A percentile compares a stretch with the other conserved stretches of the same genome.
phyloP scores from a whole-genome alignment of 495 filamentous ascomycete genomes.

The Podospora pseudoanserina region DNA sequence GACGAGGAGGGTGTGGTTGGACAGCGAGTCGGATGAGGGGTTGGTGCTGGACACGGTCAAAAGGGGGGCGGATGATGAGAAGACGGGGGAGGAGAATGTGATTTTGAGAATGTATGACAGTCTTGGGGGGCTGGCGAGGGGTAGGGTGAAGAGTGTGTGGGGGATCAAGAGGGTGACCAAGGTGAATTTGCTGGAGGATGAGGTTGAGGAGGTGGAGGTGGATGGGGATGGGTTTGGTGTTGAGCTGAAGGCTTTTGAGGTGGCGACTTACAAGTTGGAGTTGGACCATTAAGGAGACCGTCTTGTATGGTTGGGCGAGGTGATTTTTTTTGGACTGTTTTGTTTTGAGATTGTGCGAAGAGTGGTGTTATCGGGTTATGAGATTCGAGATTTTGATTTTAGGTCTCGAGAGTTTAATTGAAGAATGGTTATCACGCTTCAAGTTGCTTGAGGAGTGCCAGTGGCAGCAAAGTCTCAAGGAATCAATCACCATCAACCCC shows the following conservation, averaged over 20 bases:
- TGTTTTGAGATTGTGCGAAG: too few relatives aligned
- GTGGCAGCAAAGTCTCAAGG: too few relatives aligned
- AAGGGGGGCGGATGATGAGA: slow-evolving; percentile 90
- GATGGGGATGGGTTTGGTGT: slow-evolving; percentile 55
- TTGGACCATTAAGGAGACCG: slow-evolving; percentile 35
- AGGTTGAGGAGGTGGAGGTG: slow-evolving; percentile 60
- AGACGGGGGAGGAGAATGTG: slow-evolving; percentile 68
- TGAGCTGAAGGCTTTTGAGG: slow-evolving; percentile 80
- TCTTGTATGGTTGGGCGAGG: too few relatives aligned
- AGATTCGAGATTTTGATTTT: too few relatives aligned
- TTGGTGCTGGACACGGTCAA: slow-evolving; percentile 82
- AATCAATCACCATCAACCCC: too few relatives aligned
- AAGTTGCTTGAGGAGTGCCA: too few relatives aligned
- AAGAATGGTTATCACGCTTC: too few relatives aligned
- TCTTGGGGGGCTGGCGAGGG: slow-evolving; percentile 76
- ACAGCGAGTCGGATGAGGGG: slow-evolving; percentile 47
- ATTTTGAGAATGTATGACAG: slow-evolving; percentile 85
- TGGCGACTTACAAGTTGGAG: slow-evolving; percentile 77
- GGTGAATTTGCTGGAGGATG: slow-evolving; percentile 75
- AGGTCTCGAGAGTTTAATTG: too few relatives aligned
- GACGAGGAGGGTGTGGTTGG: slow-evolving; percentile 30
- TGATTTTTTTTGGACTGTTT: too few relatives aligned
- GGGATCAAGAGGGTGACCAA: slow-evolving; percentile 72
- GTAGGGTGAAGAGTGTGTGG: slow-evolving; percentile 59
- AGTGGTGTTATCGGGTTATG: too few relatives aligned